Conservation (phyloP, 495 filamentous ascomycete genomes). For the Darksidea phi region DNA sequence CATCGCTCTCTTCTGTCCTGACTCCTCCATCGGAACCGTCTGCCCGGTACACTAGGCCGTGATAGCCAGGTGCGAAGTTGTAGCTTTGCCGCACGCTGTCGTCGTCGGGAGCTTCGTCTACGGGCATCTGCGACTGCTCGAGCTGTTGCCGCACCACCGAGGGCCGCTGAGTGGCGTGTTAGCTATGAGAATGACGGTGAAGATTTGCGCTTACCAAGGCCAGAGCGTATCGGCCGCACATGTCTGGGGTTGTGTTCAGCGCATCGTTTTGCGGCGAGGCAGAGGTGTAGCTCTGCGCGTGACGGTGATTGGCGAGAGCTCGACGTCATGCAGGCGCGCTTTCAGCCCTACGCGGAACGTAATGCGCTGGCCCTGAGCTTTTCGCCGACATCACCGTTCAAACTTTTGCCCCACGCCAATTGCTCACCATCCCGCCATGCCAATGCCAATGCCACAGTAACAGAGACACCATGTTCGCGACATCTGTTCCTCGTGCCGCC, state of each 20-base stretch:
- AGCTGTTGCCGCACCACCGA: constrained; percentile 68
- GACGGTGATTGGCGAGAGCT: constrained; percentile 17
- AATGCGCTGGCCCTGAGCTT: not conserved
- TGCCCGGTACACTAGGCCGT: constrained; percentile 84
- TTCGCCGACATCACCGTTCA: not conserved
- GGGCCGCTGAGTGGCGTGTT: constrained; percentile 48
- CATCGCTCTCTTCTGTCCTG: constrained; percentile 19
- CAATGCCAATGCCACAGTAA: not conserved
- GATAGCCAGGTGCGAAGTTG: constrained; percentile 87
- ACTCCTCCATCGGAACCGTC: constrained; percentile 59
- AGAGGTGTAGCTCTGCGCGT: constrained; percentile 7
- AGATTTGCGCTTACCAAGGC: constrained; percentile 59
- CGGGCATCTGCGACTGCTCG: constrained; percentile 69
- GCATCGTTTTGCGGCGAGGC: constrained; percentile 18
- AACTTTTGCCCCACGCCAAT: not conserved
- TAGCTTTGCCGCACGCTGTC: constrained; percentile 72
- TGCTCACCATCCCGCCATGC: not conserved
- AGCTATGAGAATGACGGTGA: constrained; percentile 40
- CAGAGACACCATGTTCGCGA: constrained; percentile 29
- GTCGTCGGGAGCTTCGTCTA: constrained; percentile 74
- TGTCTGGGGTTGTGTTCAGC: constrained; percentile 40
- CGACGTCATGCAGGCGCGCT: constrained; percentile 20
- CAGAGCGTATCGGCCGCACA: constrained; percentile 88
- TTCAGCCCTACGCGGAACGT: constrained; percentile 28
- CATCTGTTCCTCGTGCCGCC: constrained; percentile 21